Conservation (phyloP, 2,329 filamentous ascomycete genomes). For the Penicillium nordicum region DNA sequence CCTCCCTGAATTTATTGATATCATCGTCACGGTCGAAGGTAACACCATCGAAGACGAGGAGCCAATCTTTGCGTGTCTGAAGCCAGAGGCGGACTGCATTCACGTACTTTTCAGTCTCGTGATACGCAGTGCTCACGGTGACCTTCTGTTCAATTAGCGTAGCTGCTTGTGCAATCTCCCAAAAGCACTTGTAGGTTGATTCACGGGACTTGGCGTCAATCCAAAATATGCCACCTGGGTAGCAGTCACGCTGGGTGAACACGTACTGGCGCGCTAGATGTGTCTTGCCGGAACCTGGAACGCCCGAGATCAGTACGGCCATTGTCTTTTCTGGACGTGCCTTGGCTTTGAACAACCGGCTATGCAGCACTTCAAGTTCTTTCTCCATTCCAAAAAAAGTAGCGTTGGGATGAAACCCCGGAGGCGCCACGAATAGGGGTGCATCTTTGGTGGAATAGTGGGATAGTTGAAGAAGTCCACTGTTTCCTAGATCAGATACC, state of each 20-base stretch:
- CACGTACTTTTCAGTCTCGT: constrained; percentile 51
- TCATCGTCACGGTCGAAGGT: constrained; percentile 57
- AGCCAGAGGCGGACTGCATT: constrained; percentile 61
- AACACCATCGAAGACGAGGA: constrained; percentile 65
- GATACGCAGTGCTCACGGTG: constrained; percentile 35
- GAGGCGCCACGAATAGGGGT: constrained; percentile 48
- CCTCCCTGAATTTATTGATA: constrained; percentile 51
- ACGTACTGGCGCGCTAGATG: constrained; percentile 67
- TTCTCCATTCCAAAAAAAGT: constrained; percentile 60
- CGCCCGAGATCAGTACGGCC: constrained; percentile 61
- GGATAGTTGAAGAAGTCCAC: constrained; percentile 21
- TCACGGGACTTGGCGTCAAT: constrained; percentile 59
- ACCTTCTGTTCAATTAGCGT: constrained; percentile 47
- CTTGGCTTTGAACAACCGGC: constrained; percentile 57
- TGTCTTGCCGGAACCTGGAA: constrained; percentile 66
- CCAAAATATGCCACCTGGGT: constrained; percentile 68
- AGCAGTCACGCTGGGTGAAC: constrained; percentile 57
- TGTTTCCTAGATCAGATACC: constrained; percentile 24
- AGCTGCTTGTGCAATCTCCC: constrained; percentile 61
- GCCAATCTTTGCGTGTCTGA: constrained; percentile 59
- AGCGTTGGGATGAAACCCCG: constrained; percentile 60
- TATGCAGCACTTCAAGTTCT: constrained; percentile 58
- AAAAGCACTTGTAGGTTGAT: constrained; percentile 61
- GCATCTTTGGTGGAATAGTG: constrained; percentile 23
- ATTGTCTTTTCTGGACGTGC: constrained; percentile 58